These are phyloP conservation scores for Aspergillus spinulosporus DNA, from an alignment of 2,329 filamentous ascomycete genomes.

Conservation along the genomic window DNA sequence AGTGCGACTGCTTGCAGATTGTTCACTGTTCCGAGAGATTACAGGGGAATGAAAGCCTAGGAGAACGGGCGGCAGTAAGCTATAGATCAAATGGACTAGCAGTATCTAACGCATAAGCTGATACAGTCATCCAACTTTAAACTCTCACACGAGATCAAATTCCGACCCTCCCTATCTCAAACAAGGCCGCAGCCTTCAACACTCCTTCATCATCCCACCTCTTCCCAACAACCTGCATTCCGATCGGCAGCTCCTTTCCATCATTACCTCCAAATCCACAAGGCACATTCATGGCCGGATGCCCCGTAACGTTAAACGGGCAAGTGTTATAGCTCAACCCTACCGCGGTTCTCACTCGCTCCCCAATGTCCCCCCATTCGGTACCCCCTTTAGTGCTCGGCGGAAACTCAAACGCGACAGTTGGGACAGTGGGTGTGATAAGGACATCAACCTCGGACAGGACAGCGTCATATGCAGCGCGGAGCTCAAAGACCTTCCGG, in stretches of 20 bases:
- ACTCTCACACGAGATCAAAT: too few relatives aligned
- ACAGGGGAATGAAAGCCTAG: too few relatives aligned
- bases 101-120: too few relatives aligned
- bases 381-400: background rate
- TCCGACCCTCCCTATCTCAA: too few relatives aligned
- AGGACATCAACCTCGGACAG: constrained; percentile 50
- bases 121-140: too few relatives aligned
- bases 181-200: too few relatives aligned
- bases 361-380: constrained; percentile 26
- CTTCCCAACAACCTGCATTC: constrained; percentile 56
- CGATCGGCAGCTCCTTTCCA: constrained; percentile 47
- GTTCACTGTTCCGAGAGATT: too few relatives aligned
- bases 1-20: too few relatives aligned
- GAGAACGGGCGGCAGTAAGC: too few relatives aligned
- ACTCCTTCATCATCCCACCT: constrained; percentile 31
- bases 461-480: constrained; percentile 50
- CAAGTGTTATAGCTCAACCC: constrained; percentile 49
- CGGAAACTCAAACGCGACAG: constrained; percentile 47
- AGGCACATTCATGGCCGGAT: constrained; percentile 53
- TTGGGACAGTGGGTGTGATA: constrained; percentile 50
- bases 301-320: constrained; percentile 54
- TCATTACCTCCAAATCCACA: constrained; percentile 29
- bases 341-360: constrained; percentile 47
- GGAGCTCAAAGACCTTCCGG: constrained; percentile 48
- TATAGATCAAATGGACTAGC: too few relatives aligned